Conservation (phyloP, 2,329 filamentous ascomycete species). For the Orbilia quercus region DNA sequence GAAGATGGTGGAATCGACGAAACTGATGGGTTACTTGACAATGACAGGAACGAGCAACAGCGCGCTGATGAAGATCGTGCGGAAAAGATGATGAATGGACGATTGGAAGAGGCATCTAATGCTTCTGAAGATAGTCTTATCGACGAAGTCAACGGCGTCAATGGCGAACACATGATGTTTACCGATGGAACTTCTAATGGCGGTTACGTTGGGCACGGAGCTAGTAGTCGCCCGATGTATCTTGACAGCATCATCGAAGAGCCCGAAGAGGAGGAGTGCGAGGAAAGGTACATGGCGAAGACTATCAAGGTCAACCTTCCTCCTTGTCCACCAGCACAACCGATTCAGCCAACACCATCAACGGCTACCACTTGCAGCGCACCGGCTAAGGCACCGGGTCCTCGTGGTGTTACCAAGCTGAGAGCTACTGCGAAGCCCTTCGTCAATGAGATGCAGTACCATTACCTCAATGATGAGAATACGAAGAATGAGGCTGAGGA, state of each 20-base stretch:
- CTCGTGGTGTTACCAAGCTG: slow-evolving; percentile 36
- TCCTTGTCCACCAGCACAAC: slow-evolving; percentile 8
- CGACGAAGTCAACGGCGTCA: slow-evolving; percentile 46
- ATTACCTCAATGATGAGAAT: slow-evolving; percentile 53
- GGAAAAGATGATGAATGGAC: slow-evolving; percentile 55
- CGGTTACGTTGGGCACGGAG: slow-evolving; percentile 22
- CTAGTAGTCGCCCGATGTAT: slow-evolving; percentile 25
- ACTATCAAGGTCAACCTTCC: slow-evolving; percentile 17
- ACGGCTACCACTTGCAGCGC: slow-evolving; percentile 4
- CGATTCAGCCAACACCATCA: background rate
- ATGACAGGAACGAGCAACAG: slow-evolving; percentile 19
- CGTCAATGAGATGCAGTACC: slow-evolving; percentile 42
- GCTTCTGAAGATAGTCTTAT: slow-evolving; percentile 49
- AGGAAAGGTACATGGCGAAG: slow-evolving; percentile 13
- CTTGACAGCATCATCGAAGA: slow-evolving; percentile 55
- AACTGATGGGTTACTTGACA: slow-evolving; percentile 8
- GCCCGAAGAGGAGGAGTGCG: slow-evolving; percentile 42
- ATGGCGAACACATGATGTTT: slow-evolving; percentile 34
- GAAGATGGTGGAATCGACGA: slow-evolving; percentile 24
- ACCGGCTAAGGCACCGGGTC: slow-evolving; percentile 10
- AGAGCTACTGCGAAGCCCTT: slow-evolving; percentile 51
- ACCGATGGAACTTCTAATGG: slow-evolving; percentile 50
- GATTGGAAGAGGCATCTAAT: slow-evolving; percentile 46
- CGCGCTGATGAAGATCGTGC: slow-evolving; percentile 41
- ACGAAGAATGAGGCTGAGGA: slow-evolving; percentile 28